Percentiles rank a stretch among this genome's conserved stretches.
These are phyloP conservation scores for Pleurotus giganteus DNA, from an alignment of 768 basidiomycete species.

Conservation along the genomic window DNA sequence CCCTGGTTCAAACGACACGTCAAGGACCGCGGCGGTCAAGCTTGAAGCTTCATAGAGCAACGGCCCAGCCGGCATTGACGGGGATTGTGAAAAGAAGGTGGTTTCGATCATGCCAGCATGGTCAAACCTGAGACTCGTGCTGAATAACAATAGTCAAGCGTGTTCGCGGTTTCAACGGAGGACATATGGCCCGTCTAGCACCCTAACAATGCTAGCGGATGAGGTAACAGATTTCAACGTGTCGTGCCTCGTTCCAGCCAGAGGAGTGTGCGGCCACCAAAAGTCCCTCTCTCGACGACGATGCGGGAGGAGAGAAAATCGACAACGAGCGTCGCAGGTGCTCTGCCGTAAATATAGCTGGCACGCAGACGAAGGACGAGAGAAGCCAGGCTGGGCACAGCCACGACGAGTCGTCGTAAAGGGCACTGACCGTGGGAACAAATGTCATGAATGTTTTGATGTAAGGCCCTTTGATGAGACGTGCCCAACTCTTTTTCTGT, in stretches of 20 bases:
- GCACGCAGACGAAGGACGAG: too few species aligned
- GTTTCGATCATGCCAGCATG: neutral
- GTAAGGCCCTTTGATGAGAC: neutral
- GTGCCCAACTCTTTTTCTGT: slow-evolving; percentile 4
- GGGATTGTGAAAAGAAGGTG: neutral
- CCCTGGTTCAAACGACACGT: too few species aligned
- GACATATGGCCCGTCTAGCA: neutral
- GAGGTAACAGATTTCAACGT: neutral
- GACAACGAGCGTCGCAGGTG: too few species aligned
- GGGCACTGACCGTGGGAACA: slow-evolving; percentile 8
- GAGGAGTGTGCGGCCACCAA: too few species aligned
- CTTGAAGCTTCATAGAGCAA: too few species aligned
- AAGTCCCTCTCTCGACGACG: too few species aligned
- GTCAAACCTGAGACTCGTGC: neutral
- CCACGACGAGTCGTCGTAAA: too few species aligned
- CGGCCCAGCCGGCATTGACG: neutral
- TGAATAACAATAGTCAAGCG: neutral
- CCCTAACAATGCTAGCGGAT: neutral
- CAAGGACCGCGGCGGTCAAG: too few species aligned
- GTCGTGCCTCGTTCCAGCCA: neutral
- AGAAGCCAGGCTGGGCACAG: too few species aligned
- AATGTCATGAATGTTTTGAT: slow-evolving; percentile 9
- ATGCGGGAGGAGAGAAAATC: too few species aligned
- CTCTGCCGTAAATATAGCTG: too few species aligned
- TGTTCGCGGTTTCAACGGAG: neutral